Base-by-base conservation (phyloP, 2,329 filamentous ascomycete species). In the Erysiphe pulchra region DNA sequence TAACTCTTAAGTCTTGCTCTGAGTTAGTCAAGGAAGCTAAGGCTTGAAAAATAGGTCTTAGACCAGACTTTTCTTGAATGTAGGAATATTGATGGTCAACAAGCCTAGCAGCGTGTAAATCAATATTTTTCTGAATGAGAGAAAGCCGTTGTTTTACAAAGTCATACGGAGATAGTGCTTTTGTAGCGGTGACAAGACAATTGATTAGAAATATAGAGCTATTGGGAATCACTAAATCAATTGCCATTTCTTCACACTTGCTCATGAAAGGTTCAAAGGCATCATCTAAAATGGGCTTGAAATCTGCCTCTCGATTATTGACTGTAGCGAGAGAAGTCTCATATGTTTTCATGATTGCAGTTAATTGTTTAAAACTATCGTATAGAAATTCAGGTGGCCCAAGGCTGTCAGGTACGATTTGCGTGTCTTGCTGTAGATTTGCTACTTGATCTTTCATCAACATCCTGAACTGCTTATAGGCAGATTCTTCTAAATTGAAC, bases 191-290 rank as follows among this genome's bases (percentile, higher is more conserved):
- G 10, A 75, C 59, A 4, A 77, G 61, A 60, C 78, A 87, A 57
- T 90, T 90, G 49, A 83, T 68, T 8, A 71, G 65, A 55, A 87
- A 86, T 7, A 87, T 73, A 31, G 74, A 70, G 41, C 68, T 68
- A 9, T 70, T 67, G 0, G 77, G 77, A 1, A 68, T 58, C 3
- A 66, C 61, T 40, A 90, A 64, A 16, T 65, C 64, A 48, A 67
- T 70, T 12, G 77, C 70, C 55, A 90, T 71, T 47, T 74, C 76
- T 48, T 77, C 70, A 56, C 80, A 84, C n/a, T 74, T 75, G 13
- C 71, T 66, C 40, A 95, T 64, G 61, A 90, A 94, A 0, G 90
- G 87, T 52, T 93, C 82, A 33, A 95, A 74, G 0, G 84, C 77
- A 54, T 87, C 81, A 37, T 68, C 66, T 16, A 94, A 65, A 17